Evolutionary conservation across 2,329 filamentous ascomycete species (phyloP), one percentile per base, ranked within the genome.

Genomic region (Cordyceps cateniannulata): DNA sequence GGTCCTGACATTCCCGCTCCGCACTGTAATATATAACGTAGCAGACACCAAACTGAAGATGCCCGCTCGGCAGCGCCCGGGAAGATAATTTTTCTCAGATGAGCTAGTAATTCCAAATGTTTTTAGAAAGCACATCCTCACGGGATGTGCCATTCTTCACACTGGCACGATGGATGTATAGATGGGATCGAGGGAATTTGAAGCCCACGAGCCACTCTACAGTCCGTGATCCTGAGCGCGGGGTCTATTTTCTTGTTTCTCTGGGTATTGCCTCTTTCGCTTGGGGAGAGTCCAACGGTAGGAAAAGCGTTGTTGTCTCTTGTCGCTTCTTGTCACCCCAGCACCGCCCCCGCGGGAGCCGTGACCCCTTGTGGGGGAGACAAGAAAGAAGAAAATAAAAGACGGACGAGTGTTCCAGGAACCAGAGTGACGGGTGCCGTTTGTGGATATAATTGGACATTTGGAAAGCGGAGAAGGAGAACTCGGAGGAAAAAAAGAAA

Each of bases 231-330:
- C n/a, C n/a, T 22, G 3, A 44, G 14, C 9, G 12, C 27, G 27
- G 8, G 8, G 27, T 35, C 2, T 35, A 35, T 35, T 35, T 27
- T 48, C 45, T 27, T 22, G n/a, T n/a, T 10, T 25, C 44, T 47
- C 42, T 18, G 16, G 10, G 16, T 25, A 27, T 42, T n/a, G 40
- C 38, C 51, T 42, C 9, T 29, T 44, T 54, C 18, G 32, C 9
- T 35, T 40, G n/a, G 10, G 22, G 16, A 18, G 2, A 51, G 29
- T 42, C 16, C 12, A n/a, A 38, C 35, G 12, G 9, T 20, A 10
- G 27, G 22, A 49, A 2, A 25, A 38, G 56, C 35, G 29, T 44
- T 59, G 56, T 59, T 59, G 32, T 59, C 56, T 59, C 56, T 59
- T 58, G 44, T 49, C 55, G 29, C 55, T 20, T 44, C 10, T 18